These are phyloP conservation scores for Coniochaeta hoffmannii DNA, from an alignment of 2,329 filamentous ascomycete species.

Conservation along the genomic window DNA sequence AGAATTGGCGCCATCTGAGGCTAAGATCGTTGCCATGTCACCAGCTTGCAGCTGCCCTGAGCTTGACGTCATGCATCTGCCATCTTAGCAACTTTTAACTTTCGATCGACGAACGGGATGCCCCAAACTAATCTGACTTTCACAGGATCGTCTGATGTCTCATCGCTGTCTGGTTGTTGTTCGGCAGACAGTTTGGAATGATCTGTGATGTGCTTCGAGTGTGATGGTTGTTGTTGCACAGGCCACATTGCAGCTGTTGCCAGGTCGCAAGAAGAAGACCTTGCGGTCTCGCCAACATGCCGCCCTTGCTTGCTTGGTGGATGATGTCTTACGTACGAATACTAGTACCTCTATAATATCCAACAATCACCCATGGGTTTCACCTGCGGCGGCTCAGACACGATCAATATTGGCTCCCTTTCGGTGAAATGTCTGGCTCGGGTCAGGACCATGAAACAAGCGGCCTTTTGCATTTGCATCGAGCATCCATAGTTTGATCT, in stretches of 20 bases:
- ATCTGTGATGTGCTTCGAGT: no score
- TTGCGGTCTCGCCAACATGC: no score
- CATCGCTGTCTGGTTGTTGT: background rate
- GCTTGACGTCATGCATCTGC: background rate
- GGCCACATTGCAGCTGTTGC: background rate
- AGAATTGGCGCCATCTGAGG: background rate
- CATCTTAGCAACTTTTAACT: background rate
- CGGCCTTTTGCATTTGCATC: background rate
- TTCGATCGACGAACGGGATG: background rate
- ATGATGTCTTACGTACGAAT: background rate
- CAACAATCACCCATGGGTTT: background rate
- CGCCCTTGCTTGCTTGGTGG: no score
- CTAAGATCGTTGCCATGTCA: background rate
- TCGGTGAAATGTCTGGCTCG: background rate
- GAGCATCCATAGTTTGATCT: background rate
- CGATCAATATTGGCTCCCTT: background rate
- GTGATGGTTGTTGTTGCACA: background rate
- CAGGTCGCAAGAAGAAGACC: background rate
- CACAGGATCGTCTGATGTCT: background rate
- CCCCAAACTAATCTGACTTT: background rate
- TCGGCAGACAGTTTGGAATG: background rate
- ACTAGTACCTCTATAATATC: no score
- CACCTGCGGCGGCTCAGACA: background rate
- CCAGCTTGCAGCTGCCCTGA: background rate
- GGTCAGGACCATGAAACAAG: background rate